Base-by-base conservation (phyloP, 2,329 filamentous ascomycete genomes). In the Pyrenochaeta sp. region DNA sequence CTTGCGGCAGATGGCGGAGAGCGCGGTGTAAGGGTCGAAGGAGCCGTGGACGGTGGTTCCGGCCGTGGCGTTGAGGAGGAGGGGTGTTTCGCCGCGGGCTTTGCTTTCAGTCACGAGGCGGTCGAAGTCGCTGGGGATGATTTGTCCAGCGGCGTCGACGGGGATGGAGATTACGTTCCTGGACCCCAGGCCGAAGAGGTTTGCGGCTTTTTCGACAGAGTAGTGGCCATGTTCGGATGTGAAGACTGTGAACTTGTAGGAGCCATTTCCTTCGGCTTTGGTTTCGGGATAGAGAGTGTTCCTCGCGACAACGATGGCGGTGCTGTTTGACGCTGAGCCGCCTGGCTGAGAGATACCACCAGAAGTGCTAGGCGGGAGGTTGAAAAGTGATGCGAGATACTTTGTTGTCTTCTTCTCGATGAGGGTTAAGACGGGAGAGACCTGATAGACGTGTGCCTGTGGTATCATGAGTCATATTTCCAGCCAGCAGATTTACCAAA, bases 51-150 rank as follows among this genome's bases (percentile, higher is more conserved):
- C 94, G 0, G 95, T 99, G 1, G 94, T 97, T 15, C 95, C 95
- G 0, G 95, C 94, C 0, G 95, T 98, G 5, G 93, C 90, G 72
- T 97, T 98, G 71, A 98, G 91, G 77, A 96, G 97, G 56, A 99
- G 90, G 0, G 95, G 94, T 0, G 90, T 95, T 70, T 88, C 86
- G 30, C 90, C 91, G 44, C 87, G 82, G 0, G 72, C 66, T 65
- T 87, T 87, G 20, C 90, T 87, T 48, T 83, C 80, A 4, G 79
- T 45, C 27, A 97, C 80, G 35, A 87, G 78, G 1, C 80, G 78
- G 20, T 89, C 85, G 9, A 99, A 82, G 14, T 85, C 85, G 0
- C 78, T 69, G 0, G 89, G 82, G 21, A 85, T 81, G 87, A 98
- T 96, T 44, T 85, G 81, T 0, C 94, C 94, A 10, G 79, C 67